Conservation (phyloP, 1,139 yeast genomes). For the Kodamaea plutei region DNA sequence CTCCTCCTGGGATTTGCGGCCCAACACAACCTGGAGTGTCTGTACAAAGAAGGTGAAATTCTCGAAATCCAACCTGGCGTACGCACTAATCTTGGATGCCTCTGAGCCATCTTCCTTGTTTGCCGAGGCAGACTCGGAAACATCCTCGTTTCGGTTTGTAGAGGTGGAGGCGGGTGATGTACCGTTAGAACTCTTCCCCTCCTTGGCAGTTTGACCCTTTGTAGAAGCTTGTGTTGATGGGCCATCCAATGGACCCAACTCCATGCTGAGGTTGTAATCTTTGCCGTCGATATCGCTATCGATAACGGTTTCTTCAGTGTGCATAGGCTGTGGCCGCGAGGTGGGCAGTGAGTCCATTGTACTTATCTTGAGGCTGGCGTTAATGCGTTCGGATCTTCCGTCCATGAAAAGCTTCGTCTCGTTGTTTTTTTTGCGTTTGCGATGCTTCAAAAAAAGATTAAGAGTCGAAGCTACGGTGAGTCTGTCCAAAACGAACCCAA, state of each 20-base stretch:
- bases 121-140: not conserved
- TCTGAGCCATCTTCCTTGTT: constrained; percentile 9
- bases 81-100: constrained; percentile 71
- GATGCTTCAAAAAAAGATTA: constrained; percentile 1
- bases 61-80: constrained; percentile 90
- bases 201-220: too few relatives aligned
- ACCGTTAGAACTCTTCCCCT: too few relatives aligned
- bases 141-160: too few relatives aligned
- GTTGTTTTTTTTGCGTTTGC: too few relatives aligned
- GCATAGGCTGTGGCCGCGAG: too few relatives aligned
- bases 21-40: constrained; percentile 87
- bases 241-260: too few relatives aligned
- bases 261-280: too few relatives aligned
- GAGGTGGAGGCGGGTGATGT: too few relatives aligned
- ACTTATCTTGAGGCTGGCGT: too few relatives aligned
- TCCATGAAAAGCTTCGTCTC: constrained; percentile 1
- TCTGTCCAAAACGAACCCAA: too few relatives aligned
- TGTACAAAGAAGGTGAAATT: constrained; percentile 92
- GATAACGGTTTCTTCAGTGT: not conserved
- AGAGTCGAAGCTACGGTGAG: too few relatives aligned
- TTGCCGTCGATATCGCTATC: not conserved
- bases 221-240: too few relatives aligned
- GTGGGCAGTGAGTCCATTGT: constrained; percentile 5
- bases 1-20: constrained; percentile 74
- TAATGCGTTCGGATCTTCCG: constrained; percentile 1